phyloP scores from a whole-genome alignment of 129 eudicot species.

The Centaurea solstitialis region DNA sequence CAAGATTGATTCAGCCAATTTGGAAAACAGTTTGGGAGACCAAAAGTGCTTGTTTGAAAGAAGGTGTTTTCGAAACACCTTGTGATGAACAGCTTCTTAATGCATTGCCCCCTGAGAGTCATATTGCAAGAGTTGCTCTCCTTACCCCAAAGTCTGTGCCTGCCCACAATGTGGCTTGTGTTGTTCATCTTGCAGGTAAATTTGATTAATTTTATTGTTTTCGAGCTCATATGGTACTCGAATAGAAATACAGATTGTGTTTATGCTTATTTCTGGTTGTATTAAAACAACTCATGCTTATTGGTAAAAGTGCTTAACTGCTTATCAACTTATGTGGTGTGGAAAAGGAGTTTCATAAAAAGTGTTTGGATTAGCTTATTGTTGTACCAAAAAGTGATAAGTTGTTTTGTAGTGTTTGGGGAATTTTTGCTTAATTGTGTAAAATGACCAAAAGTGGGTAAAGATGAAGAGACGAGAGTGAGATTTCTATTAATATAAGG shows the following conservation, averaged over 20 bases:
- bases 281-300: not conserved
- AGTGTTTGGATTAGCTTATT: no score
- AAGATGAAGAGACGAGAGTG: no score
- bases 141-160: slow-evolving; percentile 65
- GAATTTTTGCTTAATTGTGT: no score
- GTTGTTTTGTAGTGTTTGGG: no score
- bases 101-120: slow-evolving; percentile 94
- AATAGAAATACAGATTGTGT: not conserved
- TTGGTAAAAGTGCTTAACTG: no score
- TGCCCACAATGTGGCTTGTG: slow-evolving; percentile 82
- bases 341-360: no score
- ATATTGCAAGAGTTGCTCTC: slow-evolving; percentile 83
- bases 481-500: no score
- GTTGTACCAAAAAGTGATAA: no score
- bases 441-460: no score
- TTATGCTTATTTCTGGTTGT: not conserved
- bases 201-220: not conserved
- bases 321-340: no score
- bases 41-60: slow-evolving; percentile 72
- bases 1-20: slow-evolving; percentile 58
- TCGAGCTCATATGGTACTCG: not conserved
- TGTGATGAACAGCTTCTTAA: slow-evolving; percentile 75
- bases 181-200: slow-evolving; percentile 96
- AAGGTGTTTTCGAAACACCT: slow-evolving; percentile 82
- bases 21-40: slow-evolving; percentile 99